A percentile compares a stretch with the other conserved stretches of the same genome.
Evolutionary conservation across 2,329 filamentous ascomycete species (phyloP).

Genomic region (Coleophoma eucalyptorum): DNA sequence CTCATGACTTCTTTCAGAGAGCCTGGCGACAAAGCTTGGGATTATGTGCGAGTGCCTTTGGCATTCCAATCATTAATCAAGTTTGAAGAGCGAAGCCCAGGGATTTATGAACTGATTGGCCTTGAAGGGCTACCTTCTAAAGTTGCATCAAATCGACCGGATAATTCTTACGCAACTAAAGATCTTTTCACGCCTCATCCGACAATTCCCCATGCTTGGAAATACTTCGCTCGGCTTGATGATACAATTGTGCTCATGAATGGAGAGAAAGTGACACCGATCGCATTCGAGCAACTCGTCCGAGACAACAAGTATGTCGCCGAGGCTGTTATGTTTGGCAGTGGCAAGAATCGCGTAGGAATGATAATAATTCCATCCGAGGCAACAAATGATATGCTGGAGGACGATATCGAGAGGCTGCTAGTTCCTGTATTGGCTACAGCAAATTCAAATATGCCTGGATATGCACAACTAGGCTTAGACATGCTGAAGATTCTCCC

Average conservation of each 20-base stretch:
- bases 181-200: slow-evolving; percentile 39
- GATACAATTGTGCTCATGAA: slow-evolving; percentile 41
- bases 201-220: slow-evolving; percentile 35
- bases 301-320: slow-evolving; percentile 46
- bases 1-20: slow-evolving; percentile 53
- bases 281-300: slow-evolving; percentile 46
- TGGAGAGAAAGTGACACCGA: slow-evolving; percentile 41
- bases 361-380: slow-evolving; percentile 47
- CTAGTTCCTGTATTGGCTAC: slow-evolving; percentile 46
- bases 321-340: slow-evolving; percentile 54
- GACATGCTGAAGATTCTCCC: slow-evolving; percentile 49
- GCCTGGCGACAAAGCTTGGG: slow-evolving; percentile 52
- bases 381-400: slow-evolving; percentile 31
- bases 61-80: slow-evolving; percentile 7
- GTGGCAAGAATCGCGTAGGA: slow-evolving; percentile 45
- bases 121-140: slow-evolving; percentile 35
- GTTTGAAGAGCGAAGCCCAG: slow-evolving; percentile 21
- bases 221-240: slow-evolving; percentile 38
- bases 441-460: slow-evolving; percentile 44
- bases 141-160: slow-evolving; percentile 33
- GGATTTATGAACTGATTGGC: slow-evolving; percentile 25
- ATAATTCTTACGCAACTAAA: slow-evolving; percentile 35
- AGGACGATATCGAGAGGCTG: slow-evolving; percentile 39
- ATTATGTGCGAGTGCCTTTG: slow-evolving; percentile 42
- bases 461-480: slow-evolving; percentile 45